Evolutionary conservation across 768 basidiomycete genomes (phyloP).

Genomic region (Podaxis sp.): DNA sequence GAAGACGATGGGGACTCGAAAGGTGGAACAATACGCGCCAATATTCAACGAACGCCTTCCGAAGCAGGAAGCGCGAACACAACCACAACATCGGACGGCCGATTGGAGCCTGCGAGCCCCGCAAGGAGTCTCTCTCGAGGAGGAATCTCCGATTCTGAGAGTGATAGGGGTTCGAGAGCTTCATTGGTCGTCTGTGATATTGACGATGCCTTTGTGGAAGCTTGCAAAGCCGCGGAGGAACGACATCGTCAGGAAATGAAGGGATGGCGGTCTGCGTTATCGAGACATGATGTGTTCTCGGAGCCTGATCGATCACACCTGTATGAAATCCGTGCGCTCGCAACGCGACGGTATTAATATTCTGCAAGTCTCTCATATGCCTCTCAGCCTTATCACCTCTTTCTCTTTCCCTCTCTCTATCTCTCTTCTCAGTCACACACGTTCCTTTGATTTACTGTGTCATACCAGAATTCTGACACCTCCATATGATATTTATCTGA

Average conservation of each 20-base stretch:
- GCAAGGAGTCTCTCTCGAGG: constrained; percentile 62
- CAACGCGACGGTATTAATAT: constrained; percentile 76
- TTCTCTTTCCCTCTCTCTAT: constrained; percentile 22
- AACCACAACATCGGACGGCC: constrained; percentile 25
- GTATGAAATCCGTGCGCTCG: constrained; percentile 82
- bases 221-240: constrained; percentile 76
- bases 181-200: constrained; percentile 74
- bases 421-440: constrained; percentile 14
- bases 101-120: constrained; percentile 53
- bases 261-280: constrained; percentile 60
- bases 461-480: constrained; percentile 13
- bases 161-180: constrained; percentile 78
- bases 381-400: constrained; percentile 20
- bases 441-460: constrained; percentile 21
- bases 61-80: constrained; percentile 31
- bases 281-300: constrained; percentile 36
- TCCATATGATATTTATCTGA: constrained; percentile 16
- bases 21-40: constrained; percentile 79
- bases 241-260: constrained; percentile 84
- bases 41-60: constrained; percentile 37
- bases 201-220: constrained; percentile 70
- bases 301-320: constrained; percentile 64
- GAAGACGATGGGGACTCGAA: constrained; percentile 72
- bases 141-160: constrained; percentile 69
- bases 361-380: constrained; percentile 7